Percentiles rank a stretch among this genome's conserved stretches.
phyloP scores from a whole-genome alignment of 2,329 filamentous ascomycete species.

The Xylariaceae sp. region DNA sequence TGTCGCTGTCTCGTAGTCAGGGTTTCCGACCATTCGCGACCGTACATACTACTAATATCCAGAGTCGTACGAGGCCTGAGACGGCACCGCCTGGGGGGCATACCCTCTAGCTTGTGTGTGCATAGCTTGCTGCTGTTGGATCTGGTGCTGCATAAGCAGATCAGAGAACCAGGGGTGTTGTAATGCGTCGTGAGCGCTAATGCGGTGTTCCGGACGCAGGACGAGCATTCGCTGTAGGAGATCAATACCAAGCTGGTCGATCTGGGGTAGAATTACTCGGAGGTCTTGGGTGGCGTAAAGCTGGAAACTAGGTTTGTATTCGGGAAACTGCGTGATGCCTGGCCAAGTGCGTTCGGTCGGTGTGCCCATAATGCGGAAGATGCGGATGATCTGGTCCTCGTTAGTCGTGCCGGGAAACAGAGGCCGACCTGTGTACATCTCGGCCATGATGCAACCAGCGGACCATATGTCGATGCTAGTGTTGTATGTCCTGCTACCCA shows the following conservation, averaged over 20 bases:
- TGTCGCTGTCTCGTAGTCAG: neutral
- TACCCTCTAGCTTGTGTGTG: conserved; percentile 49
- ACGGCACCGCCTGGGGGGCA: conserved; percentile 37
- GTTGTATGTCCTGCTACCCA: conserved; percentile 95
- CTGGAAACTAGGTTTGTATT: conserved; percentile 95
- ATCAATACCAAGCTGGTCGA: conserved; percentile 86
- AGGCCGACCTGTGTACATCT: conserved; percentile 97
- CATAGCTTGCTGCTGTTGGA: conserved; percentile 47
- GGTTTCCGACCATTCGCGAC: neutral
- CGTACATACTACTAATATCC: conserved; percentile 33
- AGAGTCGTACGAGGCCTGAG: conserved; percentile 38
- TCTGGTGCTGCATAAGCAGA: conserved; percentile 63
- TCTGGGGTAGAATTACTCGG: conserved; percentile 83
- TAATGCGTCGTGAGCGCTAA: conserved; percentile 85
- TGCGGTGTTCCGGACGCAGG: conserved; percentile 86
- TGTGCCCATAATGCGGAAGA: conserved; percentile 98
- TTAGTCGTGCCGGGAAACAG: conserved; percentile 98
- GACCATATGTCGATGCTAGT: conserved; percentile 99
- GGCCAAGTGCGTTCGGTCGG: conserved; percentile 96
- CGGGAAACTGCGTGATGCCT: conserved; percentile 91
- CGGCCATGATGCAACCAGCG: conserved; percentile 98
- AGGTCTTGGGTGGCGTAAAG: conserved; percentile 94
- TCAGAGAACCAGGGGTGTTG: conserved; percentile 93
- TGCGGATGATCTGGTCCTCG: conserved; percentile 95
- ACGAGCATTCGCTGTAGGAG: conserved; percentile 91